These are phyloP conservation scores for Shiraia bambusicola DNA, from an alignment of 2,329 filamentous ascomycete species.

Conservation along the genomic window DNA sequence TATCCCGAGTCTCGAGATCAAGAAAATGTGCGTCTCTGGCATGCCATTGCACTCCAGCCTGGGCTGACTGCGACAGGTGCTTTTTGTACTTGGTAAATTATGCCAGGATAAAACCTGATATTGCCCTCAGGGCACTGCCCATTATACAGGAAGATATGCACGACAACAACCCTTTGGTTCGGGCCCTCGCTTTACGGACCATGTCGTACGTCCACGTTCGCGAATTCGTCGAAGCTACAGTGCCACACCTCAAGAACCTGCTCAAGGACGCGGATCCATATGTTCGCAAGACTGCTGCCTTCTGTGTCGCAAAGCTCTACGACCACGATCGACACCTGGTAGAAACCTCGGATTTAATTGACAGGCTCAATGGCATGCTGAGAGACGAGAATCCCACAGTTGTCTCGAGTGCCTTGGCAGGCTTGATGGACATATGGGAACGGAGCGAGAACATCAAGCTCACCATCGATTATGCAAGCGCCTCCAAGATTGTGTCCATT, in stretches of 20 bases:
- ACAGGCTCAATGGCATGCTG: slow-evolving; percentile 83
- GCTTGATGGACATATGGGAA: slow-evolving; percentile 97
- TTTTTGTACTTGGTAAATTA: slow-evolving; percentile 98
- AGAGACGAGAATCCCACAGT: slow-evolving; percentile 97
- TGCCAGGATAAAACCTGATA: slow-evolving; percentile 87
- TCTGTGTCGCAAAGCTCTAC: slow-evolving; percentile 95
- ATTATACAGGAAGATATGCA: slow-evolving; percentile 91
- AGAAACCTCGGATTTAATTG: slow-evolving; percentile 87
- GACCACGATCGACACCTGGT: slow-evolving; percentile 92
- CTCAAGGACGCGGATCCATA: slow-evolving; percentile 89
- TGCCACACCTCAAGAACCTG: slow-evolving; percentile 78
- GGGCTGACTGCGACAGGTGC: slow-evolving; percentile 65
- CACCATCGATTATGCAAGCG: slow-evolving; percentile 95
- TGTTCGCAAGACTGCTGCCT: slow-evolving; percentile 94
- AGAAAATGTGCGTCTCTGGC: slow-evolving; percentile 79
- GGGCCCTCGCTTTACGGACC: slow-evolving; percentile 87
- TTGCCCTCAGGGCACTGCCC: slow-evolving; percentile 88
- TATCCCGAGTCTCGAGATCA: slow-evolving; percentile 92
- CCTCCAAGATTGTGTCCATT: slow-evolving; percentile 97
- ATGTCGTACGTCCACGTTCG: slow-evolving; percentile 97
- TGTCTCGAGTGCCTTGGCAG: slow-evolving; percentile 87
- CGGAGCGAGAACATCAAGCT: slow-evolving; percentile 95
- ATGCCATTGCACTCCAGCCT: background rate
- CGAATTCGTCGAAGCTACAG: slow-evolving; percentile 90
- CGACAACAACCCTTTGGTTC: slow-evolving; percentile 86